These are phyloP conservation scores for Trifolium repens DNA, from an alignment of 306 rosid species.

Conservation along the genomic window DNA sequence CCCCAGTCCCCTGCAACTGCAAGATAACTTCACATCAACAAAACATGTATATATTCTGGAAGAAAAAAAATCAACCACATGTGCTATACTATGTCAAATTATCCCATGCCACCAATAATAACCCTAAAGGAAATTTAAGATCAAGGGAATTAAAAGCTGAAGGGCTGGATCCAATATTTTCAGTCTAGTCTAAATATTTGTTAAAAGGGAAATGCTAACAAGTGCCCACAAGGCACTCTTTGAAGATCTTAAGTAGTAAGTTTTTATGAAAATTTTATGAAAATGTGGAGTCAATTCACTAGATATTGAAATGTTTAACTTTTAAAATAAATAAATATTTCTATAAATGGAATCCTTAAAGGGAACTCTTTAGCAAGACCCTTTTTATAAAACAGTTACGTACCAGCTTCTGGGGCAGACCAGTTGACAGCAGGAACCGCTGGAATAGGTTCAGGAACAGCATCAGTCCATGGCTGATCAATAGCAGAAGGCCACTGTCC, in stretches of 20 bases:
- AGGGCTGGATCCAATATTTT: not conserved
- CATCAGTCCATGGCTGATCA: conserved; percentile 45
- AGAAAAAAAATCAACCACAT: not conserved
- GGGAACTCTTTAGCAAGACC: too few species aligned
- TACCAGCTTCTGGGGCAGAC: conserved; percentile 50
- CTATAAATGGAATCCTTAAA: too few species aligned
- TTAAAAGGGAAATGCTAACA: too few species aligned
- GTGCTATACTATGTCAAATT: not conserved
- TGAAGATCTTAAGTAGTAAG: too few species aligned
- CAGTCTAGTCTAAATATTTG: not conserved
- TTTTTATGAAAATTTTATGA: too few species aligned
- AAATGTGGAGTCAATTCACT: too few species aligned
- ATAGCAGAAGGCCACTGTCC: conserved; percentile 48
- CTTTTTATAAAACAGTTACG: not conserved
- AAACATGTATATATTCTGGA: not conserved
- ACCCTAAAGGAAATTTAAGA: not conserved
- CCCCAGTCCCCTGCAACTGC: conserved; percentile 13
- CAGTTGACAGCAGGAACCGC: conserved; percentile 49
- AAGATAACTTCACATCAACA: not conserved
- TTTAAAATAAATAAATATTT: too few species aligned
- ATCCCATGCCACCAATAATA: not conserved
- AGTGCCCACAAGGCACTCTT: too few species aligned
- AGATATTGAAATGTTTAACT: too few species aligned
- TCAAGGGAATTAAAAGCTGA: not conserved
- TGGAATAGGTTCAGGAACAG: conserved; percentile 50